Base-by-base conservation (phyloP, 1,139 yeast species). In the Dujonia santamariae region DNA sequence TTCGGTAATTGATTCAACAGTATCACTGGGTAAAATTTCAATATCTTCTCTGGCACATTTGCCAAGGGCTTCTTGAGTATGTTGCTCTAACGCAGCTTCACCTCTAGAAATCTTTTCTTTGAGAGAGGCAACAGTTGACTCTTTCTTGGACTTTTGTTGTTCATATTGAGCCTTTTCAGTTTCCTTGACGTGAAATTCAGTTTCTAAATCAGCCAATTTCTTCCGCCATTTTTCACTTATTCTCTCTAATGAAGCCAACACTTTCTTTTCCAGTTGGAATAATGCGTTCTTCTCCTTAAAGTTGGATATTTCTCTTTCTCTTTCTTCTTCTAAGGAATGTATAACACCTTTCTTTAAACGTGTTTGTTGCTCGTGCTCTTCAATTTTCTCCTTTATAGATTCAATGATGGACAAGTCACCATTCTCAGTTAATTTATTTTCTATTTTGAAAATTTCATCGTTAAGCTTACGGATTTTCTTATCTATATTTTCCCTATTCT, bases 321-420 rank as follows among this genome's bases (percentile, higher is more conserved):
- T 37, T 13, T 61, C 67, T 23, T 60, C 61, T 7, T 43, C 40
- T 21, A 63, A 46, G 0, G 67, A 53, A 15, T 52, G 38, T 15
- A 53, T 47, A 11, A 68, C 56, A 1, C 60, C 59, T 31, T 56
- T 52, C 24, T 53, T 43, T 12, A 55, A 48, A 9, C 38, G 36
- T 5, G 60, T 58, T 36, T 60, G 68, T 4, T 46, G 41, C 18
- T 53, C 45, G 30, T 48, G 43, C 13, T 60, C 65, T 9, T 53
- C 54, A 16, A 67, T 63, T 35, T 59, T 60, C 11, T 54, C 47
- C 32, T 53, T 50, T 23, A 62, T 52, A 15, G 57, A 47, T 19
- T 56, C 65, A 14, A 67, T 57, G 27, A 51, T 57, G n/a, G 57
- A 51, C 17, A 54, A 43, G 35, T 62, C 64, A 5, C 62, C 67